Conservation (phyloP, 352 stramenopile genomes). For the Phytophthora pistaciae region DNA sequence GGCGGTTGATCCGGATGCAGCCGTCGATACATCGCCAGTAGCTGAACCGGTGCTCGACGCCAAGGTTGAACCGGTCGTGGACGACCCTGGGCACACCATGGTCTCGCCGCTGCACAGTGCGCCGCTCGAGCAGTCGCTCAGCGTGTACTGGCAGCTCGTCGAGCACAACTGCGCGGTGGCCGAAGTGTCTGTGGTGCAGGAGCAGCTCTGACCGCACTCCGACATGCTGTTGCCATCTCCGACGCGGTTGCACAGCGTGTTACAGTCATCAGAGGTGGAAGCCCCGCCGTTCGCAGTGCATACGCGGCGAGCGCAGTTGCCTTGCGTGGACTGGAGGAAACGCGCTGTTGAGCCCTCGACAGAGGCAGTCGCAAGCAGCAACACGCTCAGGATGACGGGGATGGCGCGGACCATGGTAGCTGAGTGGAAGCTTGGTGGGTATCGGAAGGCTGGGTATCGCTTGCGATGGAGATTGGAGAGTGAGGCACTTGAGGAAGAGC, state of each 20-base stretch:
- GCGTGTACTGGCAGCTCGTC: slow-evolving; percentile 30
- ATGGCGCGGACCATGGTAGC: slow-evolving; percentile 26
- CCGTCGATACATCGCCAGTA: background rate
- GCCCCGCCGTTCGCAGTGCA: slow-evolving; percentile 20
- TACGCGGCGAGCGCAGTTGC: slow-evolving; percentile 31
- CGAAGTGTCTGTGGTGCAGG: slow-evolving; percentile 31
- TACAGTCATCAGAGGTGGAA: slow-evolving; percentile 35
- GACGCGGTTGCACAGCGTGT: slow-evolving; percentile 38
- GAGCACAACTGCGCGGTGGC: slow-evolving; percentile 22
- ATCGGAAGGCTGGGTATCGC: slow-evolving; percentile 18
- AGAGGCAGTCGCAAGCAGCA: slow-evolving; percentile 13
- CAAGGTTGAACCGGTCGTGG: slow-evolving; percentile 7
- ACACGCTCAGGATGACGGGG: slow-evolving; percentile 14
- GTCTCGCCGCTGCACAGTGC: slow-evolving; percentile 35
- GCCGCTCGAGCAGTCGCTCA: slow-evolving; percentile 19
- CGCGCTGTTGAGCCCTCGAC: slow-evolving; percentile 21
- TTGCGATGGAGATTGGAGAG: slow-evolving; percentile 32
- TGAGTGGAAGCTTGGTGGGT: slow-evolving; percentile 2
- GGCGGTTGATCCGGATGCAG: slow-evolving; percentile 8
- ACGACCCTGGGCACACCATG: slow-evolving; percentile 29
- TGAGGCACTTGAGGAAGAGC: slow-evolving; percentile 5
- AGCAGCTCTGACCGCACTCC: slow-evolving; percentile 34
- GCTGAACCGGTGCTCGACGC: background rate
- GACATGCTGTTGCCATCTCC: slow-evolving; percentile 32
- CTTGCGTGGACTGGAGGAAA: slow-evolving; percentile 31